Base-by-base conservation (phyloP, 371 early-diverging fungal genomes). In the Circinella minor region DNA sequence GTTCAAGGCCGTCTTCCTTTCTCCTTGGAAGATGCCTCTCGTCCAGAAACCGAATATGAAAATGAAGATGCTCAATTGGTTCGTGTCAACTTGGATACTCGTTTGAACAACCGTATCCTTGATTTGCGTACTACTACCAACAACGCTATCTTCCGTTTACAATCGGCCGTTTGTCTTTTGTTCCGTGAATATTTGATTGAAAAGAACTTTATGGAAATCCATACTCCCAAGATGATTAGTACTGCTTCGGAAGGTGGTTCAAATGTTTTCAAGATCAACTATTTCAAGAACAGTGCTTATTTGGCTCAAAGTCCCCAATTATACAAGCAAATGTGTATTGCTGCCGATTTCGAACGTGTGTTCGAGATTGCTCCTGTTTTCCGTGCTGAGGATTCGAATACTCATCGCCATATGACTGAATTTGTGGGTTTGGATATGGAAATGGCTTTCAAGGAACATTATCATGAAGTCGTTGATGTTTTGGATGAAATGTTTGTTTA, bases 311-410 rank as follows among this genome's bases (percentile, higher is more conserved):
- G 98, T 20, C 99, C 99, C 62, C 99, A 99, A 88, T 89, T 99
- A 65, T 99, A 99, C 90, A 99, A 99, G 92, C 99, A 99, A 85
- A 99, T 99, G 98, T 95, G 95, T 76, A 95, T 99, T 74, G 95
- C 96, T 75, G 93, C 99, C 64, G 99, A 99, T 80, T 95, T 99
- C 75, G 98, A 96, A 70, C 90, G 94, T 36, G 99, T 99, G 14
- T 99, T 93, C 85, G 99, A 99, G 83, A 98, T 99, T 73, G 99
- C 93, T 15, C 99, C 99, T 10, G 99, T 99, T 49, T 99, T 99
- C 93, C 94, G 99, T 77, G 99, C 99, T 57, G 99, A 99, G 80
- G 93, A 99, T 87, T 95, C 99, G 55, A 93, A 95, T 81, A 99
- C 99, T 18, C 99, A 98, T 81, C 92, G 99, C 55, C 99, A 99